Evolutionary conservation across 1,284 basidiomycete species (phyloP).

Genomic region (Sphaerobolus stellatus): DNA sequence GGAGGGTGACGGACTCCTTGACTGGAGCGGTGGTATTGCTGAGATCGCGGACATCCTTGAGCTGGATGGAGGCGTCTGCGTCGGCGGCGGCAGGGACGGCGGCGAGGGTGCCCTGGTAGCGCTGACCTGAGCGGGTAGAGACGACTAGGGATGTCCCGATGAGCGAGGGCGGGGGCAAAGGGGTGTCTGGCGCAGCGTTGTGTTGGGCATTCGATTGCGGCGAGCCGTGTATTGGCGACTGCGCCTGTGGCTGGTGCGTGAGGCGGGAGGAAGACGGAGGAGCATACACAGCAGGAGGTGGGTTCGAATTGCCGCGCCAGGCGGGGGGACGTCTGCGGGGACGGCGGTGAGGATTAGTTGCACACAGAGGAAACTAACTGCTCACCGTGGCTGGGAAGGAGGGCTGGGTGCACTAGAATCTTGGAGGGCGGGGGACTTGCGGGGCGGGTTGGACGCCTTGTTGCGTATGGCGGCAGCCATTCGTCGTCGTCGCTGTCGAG

Average conservation of each 20-base stretch:
- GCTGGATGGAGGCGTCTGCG: conserved; percentile 30
- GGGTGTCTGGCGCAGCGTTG: conserved; percentile 8
- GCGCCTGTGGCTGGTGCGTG: not conserved
- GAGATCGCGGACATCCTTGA: conserved; percentile 74
- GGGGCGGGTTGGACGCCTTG: conserved; percentile 5
- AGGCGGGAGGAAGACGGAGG: conserved; percentile 2
- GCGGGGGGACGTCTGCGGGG: conserved; percentile 7
- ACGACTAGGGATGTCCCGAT: conserved; percentile 76
- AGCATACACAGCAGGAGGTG: conserved; percentile 3
- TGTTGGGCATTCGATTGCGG: not conserved
- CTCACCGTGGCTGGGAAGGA: no score
- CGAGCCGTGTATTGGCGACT: conserved; percentile 2
- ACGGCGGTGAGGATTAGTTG: not conserved
- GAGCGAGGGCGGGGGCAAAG: conserved; percentile 12
- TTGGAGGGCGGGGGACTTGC: conserved; percentile 3
- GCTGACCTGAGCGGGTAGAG: conserved; percentile 61
- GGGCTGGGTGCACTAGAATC: conserved; percentile 3
- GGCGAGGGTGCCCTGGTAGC: conserved; percentile 67
- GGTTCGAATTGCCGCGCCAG: conserved; percentile 9
- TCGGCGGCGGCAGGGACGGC: conserved; percentile 66
- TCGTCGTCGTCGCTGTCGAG: no score
- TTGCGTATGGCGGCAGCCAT: conserved; percentile 10
- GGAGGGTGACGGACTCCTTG: conserved; percentile 67
- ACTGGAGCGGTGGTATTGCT: conserved; percentile 59
- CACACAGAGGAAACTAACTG: not conserved